A percentile compares a stretch with the other conserved stretches of the same genome.
phyloP scores from a whole-genome alignment of 1,139 yeast genomes.

The Debaryomyces coudertii region DNA sequence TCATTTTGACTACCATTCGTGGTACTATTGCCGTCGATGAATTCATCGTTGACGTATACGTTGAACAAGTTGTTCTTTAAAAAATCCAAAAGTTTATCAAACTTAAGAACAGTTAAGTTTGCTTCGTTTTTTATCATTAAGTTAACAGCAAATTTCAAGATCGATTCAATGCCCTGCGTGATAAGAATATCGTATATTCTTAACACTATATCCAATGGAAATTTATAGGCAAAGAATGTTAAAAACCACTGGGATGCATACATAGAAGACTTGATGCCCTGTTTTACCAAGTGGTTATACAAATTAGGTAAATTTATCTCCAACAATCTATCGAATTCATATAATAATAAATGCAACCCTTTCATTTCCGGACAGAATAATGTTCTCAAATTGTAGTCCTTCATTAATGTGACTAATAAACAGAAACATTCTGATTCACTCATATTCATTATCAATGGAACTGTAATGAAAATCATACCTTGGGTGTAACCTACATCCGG shows the following conservation, averaged over 20 bases:
- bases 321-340: constrained; percentile 84
- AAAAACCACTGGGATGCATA: constrained; percentile 96
- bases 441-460: constrained; percentile 82
- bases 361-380: constrained; percentile 90
- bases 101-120: constrained; percentile 59
- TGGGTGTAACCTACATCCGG: constrained; percentile 96
- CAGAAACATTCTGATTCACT: constrained; percentile 86
- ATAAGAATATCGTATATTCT: constrained; percentile 83
- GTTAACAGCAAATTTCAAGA: constrained; percentile 79
- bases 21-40: constrained; percentile 20
- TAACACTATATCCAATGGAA: constrained; percentile 81
- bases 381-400: constrained; percentile 74
- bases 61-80: constrained; percentile 80
- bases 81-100: constrained; percentile 75
- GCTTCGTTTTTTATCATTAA: constrained; percentile 70
- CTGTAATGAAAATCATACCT: constrained; percentile 92
- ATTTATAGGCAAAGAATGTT: constrained; percentile 90
- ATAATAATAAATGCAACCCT: constrained; percentile 79
- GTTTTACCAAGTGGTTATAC: constrained; percentile 74
- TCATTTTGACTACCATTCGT: constrained; percentile 12
- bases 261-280: constrained; percentile 89
- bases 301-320: constrained; percentile 72
- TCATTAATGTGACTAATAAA: constrained; percentile 79
- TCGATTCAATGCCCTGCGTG: constrained; percentile 85
- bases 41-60: constrained; percentile 56